A percentile compares a stretch with the other conserved stretches of the same genome.
These are phyloP conservation scores for Amylocarpus encephaloides DNA, from an alignment of 2,329 filamentous ascomycete species.

Conservation along the genomic window DNA sequence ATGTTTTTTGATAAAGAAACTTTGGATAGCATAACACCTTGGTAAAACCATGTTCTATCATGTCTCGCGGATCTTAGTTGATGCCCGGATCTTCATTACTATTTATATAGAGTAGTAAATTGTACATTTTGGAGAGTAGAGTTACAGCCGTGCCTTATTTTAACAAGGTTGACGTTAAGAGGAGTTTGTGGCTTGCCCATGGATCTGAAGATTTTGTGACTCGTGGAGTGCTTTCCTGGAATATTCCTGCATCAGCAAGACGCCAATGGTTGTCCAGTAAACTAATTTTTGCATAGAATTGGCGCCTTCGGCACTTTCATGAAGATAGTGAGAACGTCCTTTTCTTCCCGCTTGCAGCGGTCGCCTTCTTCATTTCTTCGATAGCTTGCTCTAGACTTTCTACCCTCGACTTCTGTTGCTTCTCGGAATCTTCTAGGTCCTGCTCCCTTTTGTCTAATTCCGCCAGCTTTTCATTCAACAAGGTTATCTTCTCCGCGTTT, in stretches of 20 bases:
- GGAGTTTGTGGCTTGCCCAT: conserved; percentile 8
- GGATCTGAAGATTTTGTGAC: background rate
- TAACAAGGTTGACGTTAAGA: conserved; percentile 7
- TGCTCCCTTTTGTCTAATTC: conserved; percentile 43
- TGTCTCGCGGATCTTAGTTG: too few species aligned
- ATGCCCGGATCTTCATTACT: background rate
- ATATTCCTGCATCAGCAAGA: too few species aligned
- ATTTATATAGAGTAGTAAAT: conserved; percentile 12
- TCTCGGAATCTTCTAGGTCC: conserved; percentile 45
- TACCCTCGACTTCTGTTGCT: conserved; percentile 29
- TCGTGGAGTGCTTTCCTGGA: background rate
- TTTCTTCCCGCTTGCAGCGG: conserved; percentile 14
- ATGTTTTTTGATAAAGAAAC: too few species aligned
- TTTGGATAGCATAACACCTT: too few species aligned
- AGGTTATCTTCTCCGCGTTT: conserved; percentile 47
- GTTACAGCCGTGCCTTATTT: conserved; percentile 1
- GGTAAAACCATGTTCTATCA: too few species aligned
- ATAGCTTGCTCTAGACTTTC: conserved; percentile 30
- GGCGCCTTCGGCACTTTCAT: background rate
- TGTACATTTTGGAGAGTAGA: conserved; percentile 16
- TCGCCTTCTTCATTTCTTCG: conserved; percentile 26
- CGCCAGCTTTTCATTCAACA: conserved; percentile 49
- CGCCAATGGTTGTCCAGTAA: too few species aligned
- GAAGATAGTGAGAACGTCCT: conserved; percentile 8
- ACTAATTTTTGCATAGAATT: too few species aligned